Evolutionary conservation across 78 protist genomes (phyloP).

Genomic region (Monocercomonoides exilis): DNA sequence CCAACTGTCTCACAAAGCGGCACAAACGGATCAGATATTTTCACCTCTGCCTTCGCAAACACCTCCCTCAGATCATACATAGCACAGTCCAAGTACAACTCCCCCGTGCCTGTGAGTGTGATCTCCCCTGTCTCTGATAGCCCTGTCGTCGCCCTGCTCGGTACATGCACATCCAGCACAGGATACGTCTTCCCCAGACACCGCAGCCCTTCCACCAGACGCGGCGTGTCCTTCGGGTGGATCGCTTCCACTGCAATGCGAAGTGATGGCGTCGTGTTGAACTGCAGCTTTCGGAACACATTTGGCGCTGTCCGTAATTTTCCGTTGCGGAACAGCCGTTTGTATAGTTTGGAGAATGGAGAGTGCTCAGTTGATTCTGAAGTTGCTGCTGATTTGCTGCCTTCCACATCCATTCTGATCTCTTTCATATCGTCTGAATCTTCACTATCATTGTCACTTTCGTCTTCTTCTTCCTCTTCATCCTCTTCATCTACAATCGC

Average conservation of each 20-base stretch:
- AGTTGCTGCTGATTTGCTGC: too few relatives aligned
- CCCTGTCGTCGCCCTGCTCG: too few relatives aligned
- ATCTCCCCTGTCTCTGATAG: conserved; percentile 98
- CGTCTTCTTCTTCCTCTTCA: too few relatives aligned
- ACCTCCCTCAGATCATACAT: conserved; percentile 82
- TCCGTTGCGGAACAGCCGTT: too few relatives aligned
- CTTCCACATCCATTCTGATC: too few relatives aligned
- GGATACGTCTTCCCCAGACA: conserved; percentile 81
- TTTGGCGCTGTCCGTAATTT: too few relatives aligned
- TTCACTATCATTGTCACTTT: too few relatives aligned
- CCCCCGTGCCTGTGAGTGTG: conserved; percentile 90
- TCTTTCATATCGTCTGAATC: too few relatives aligned
- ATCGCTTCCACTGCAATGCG: conserved; percentile 89
- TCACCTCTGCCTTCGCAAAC: conserved; percentile 77
- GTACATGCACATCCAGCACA: conserved; percentile 62
- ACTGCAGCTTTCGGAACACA: neutral
- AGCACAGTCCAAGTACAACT: conserved; percentile 87
- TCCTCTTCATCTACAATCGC: too few relatives aligned
- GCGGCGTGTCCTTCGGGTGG: conserved; percentile 88
- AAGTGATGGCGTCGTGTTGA: conserved; percentile 53
- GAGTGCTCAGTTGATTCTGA: neutral
- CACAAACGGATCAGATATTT: conserved; percentile 90
- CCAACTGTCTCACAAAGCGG: conserved; percentile 82
- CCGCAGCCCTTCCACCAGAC: conserved; percentile 89
- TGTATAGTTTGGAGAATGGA: neutral